These are phyloP conservation scores for Venturia pyrina DNA, from an alignment of 2,329 filamentous ascomycete genomes.

Conservation along the genomic window DNA sequence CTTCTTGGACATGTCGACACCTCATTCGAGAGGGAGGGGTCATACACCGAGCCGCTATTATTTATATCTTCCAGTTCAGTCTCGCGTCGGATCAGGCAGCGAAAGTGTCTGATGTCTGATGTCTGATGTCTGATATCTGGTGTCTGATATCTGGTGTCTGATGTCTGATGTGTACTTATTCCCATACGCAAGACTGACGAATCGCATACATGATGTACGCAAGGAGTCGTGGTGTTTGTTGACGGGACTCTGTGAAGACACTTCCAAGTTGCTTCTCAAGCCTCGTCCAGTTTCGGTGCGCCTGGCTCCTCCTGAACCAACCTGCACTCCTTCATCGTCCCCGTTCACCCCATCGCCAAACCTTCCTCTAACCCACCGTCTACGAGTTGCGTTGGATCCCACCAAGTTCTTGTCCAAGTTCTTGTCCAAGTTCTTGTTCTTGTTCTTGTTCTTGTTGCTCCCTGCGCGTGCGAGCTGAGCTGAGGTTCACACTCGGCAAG, in stretches of 20 bases:
- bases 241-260: neutral
- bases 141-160: neutral
- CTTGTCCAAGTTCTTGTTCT: too few species aligned
- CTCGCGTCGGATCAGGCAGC: neutral
- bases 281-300: neutral
- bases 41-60: neutral
- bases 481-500: neutral
- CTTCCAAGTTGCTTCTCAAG: neutral
- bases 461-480: neutral
- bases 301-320: neutral
- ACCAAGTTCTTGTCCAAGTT: too few species aligned
- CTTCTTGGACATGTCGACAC: too few species aligned
- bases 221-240: neutral
- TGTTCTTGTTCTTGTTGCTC: neutral
- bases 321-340: neutral
- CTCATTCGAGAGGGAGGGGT: neutral
- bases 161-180: too few species aligned
- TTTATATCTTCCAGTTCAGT: neutral
- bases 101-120: neutral
- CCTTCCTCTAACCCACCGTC: neutral
- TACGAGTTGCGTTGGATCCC: neutral
- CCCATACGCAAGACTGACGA: neutral
- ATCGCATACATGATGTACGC: neutral
- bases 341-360: neutral
- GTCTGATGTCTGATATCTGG: neutral